These are phyloP conservation scores for Phaeosphaeriaceae sp. DNA, from an alignment of 2,329 filamentous ascomycete species.

Conservation along the genomic window DNA sequence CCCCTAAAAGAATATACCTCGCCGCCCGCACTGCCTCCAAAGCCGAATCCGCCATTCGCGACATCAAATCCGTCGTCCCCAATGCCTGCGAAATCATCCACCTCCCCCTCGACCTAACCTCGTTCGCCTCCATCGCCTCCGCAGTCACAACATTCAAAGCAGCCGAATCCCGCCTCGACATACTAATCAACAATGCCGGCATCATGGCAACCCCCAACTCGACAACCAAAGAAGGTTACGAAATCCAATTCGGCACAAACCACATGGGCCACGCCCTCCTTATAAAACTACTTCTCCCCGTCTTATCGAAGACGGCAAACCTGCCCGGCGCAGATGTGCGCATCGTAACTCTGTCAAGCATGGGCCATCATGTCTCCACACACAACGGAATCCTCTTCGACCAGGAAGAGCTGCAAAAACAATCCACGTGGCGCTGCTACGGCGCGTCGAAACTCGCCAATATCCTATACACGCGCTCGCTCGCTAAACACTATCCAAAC, in stretches of 20 bases:
- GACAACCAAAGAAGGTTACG: conserved; percentile 56
- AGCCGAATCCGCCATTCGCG: conserved; percentile 49
- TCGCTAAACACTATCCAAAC: conserved; percentile 53
- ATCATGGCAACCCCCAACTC: conserved; percentile 48
- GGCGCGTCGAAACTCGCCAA: conserved; percentile 60
- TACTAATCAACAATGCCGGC: conserved; percentile 57
- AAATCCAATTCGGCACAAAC: conserved; percentile 60
- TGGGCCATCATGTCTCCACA: conserved; percentile 29
- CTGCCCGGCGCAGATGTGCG: conserved; percentile 51
- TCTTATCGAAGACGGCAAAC: conserved; percentile 51
- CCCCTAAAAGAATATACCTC: conserved; percentile 55
- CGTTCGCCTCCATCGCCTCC: conserved; percentile 48
- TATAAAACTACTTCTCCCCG: conserved; percentile 54
- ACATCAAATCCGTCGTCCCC: conserved; percentile 46
- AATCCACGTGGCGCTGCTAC: conserved; percentile 50
- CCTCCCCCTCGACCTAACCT: conserved; percentile 52
- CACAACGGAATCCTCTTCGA: conserved; percentile 46
- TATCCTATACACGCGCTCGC: conserved; percentile 53
- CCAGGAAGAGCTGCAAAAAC: conserved; percentile 38
- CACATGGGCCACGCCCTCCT: conserved; percentile 59
- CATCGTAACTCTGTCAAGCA: conserved; percentile 51
- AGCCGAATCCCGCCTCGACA: conserved; percentile 51
- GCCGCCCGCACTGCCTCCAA: conserved; percentile 53
- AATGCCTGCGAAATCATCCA: conserved; percentile 45
- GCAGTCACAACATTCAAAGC: conserved; percentile 47